Base-by-base conservation (phyloP, 352 stramenopile genomes). In the Pelagophyceae sp. region DNA sequence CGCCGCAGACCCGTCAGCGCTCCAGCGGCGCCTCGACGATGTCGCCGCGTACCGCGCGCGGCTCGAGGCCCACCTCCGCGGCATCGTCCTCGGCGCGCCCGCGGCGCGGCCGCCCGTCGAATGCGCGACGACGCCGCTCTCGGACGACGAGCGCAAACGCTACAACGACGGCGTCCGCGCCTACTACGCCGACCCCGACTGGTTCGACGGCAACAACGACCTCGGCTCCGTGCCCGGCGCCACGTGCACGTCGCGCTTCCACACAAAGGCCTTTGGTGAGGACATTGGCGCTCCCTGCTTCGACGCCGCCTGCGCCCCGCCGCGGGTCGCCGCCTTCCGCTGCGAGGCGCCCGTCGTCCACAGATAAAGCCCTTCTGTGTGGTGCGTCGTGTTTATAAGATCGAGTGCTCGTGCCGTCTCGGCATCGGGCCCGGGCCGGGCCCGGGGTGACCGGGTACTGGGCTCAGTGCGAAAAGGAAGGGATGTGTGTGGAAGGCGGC, bases 61-160 rank as follows among this genome's bases (percentile, higher is more conserved):
- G 67, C 67, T 74, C 33, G 67, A 74, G 29, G 15, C 1, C 11
- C n/a, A 74, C 38, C 38, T 74, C 27, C 33, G 67, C 20, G 38
- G 27, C 17, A 17, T 23, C 5, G 2, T 74, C 17, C 29, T 72
- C 63, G 63, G 27, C 35, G 29, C 23, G 23, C 17, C 58, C 2
- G 23, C 58, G 23, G 29, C 58, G 58, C n/a, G n/a, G n/a, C n/a
- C n/a, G n/a, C n/a, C n/a, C n/a, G 58, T 67, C 29, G 20, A 6
- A 1, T 74, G 67, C 67, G 15, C 2, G 15, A 74, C 67, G 20
- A 33, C 33, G 33, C 15, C 11, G 11, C 38, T 51, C 35, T 25
- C 67, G 1, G 1, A 3, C 27, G 35, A 31, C 27, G 35, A 20
- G 17, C 38, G 35, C 17, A 11, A 31, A 33, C 35, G 0, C 35